Evolutionary conservation across 768 basidiomycete genomes (phyloP), one percentile per base, ranked within the genome.

Genomic region (Panus rudis): DNA sequence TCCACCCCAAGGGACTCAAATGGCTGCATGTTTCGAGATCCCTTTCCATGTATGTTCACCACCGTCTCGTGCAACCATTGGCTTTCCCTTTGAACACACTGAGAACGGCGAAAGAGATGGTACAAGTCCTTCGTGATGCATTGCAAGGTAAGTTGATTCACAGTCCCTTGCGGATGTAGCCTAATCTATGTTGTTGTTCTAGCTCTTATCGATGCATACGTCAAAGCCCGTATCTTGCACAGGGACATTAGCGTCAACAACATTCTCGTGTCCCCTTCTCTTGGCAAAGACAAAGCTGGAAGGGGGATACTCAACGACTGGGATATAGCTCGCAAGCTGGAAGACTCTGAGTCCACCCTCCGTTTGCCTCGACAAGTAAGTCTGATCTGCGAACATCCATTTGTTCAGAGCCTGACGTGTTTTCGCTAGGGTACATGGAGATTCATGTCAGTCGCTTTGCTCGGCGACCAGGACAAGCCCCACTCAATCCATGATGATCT

Each of bases 381-480:
- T 8, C 10, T 8, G n/a, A 35, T 35, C 8, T 35, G n/a, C n/a
- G n/a, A n/a, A n/a, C n/a, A n/a, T n/a, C n/a, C n/a, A n/a, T n/a
- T n/a, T n/a, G n/a, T n/a, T n/a, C n/a, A n/a, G n/a, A n/a, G n/a
- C n/a, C n/a, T n/a, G n/a, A n/a, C n/a, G n/a, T n/a, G n/a, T 20
- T 14, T 30, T 35, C 8, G n/a, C n/a, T 19, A 52, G 52, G 52
- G 48, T 3, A 50, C 48, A 2, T 50, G 48, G 46, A 42, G 42
- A 13, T 50, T 47, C 41, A 41, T 47, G 31, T 52, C 48, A 7
- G 38, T 46, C 2, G 46, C 21, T 20, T 26, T 45, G 1, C 27
- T 48, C 2, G 30, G 13, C 4, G 19, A 45, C 31, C 41, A 27
- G 3, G 10, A 7, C 2, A 35, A 34, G 28, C 39, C 25, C 2